Conservation (phyloP, 2,329 filamentous ascomycete genomes). For the Penicillium sp. region DNA sequence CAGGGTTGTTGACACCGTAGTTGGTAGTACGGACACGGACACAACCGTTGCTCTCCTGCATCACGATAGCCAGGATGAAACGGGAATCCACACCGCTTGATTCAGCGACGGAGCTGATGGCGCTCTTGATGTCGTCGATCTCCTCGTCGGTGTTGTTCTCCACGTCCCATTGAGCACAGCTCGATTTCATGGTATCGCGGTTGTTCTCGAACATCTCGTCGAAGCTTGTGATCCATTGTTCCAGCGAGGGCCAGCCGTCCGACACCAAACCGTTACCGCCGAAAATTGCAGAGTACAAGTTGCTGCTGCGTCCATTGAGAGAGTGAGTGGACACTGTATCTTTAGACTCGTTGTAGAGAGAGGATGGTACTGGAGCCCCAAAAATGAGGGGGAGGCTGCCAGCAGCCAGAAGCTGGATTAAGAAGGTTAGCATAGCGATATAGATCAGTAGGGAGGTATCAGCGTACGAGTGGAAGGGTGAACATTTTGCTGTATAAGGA, state of each 20-base stretch:
- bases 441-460: too few relatives aligned
- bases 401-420: constrained; percentile 26
- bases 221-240: constrained; percentile 21
- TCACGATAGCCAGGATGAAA: constrained; percentile 44
- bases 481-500: constrained; percentile 18
- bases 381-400: constrained; percentile 30
- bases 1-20: constrained; percentile 43
- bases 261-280: constrained; percentile 19
- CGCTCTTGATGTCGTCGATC: constrained; percentile 28
- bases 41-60: constrained; percentile 47
- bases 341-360: constrained; percentile 18
- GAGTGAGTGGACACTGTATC: constrained; percentile 14
- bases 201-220: constrained; percentile 21
- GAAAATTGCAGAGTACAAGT: constrained; percentile 15
- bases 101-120: constrained; percentile 34
- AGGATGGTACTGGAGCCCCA: constrained; percentile 24
- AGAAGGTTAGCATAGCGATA: not conserved
- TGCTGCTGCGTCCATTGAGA: constrained; percentile 15
- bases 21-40: constrained; percentile 42
- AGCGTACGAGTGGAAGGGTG: constrained; percentile 14
- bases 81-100: constrained; percentile 35
- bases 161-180: constrained; percentile 20
- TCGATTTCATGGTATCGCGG: constrained; percentile 9
- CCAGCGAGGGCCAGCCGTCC: constrained; percentile 25
- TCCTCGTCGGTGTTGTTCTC: constrained; percentile 28